phyloP scores from a whole-genome alignment of 129 eudicot species.

The Arctium lappa region DNA sequence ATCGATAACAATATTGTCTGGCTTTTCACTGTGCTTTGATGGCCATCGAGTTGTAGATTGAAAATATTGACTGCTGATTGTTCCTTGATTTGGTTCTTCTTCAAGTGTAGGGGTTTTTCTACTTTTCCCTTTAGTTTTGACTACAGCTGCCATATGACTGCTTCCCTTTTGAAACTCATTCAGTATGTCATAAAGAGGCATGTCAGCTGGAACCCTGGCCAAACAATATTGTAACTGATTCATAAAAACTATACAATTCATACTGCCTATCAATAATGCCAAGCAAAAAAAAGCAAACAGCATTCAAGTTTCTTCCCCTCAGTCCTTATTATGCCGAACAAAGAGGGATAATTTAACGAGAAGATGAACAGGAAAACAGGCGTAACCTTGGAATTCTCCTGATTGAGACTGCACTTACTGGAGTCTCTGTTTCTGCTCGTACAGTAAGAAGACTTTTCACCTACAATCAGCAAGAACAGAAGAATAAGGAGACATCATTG shows the following conservation, averaged over 20 bases:
- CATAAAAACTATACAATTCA: not conserved
- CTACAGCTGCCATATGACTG: slow-evolving; percentile 99
- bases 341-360: not conserved
- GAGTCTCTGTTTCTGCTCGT: slow-evolving; percentile 95
- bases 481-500: not conserved
- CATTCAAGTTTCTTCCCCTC: not conserved
- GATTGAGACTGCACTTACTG: slow-evolving; percentile 97
- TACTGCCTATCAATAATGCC: not conserved
- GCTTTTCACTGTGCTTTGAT: slow-evolving; percentile 39
- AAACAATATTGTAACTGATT: not conserved
- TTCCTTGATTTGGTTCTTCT: slow-evolving; percentile 46
- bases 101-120: slow-evolving; percentile 36
- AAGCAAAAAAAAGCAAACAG: not conserved
- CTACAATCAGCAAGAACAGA: slow-evolving; percentile 32
- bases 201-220: slow-evolving; percentile 90
- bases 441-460: slow-evolving; percentile 97
- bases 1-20: slow-evolving; percentile 56
- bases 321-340: not conserved
- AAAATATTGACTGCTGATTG: slow-evolving; percentile 15
- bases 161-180: slow-evolving; percentile 98
- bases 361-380: not conserved
- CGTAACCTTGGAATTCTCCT: slow-evolving; percentile 88
- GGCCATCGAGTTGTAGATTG: slow-evolving; percentile 42
- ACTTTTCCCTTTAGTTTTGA: slow-evolving; percentile 56
- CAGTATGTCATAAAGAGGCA: slow-evolving; percentile 96